Base-by-base conservation (phyloP, 2,329 filamentous ascomycete species). In the Colletotrichum siamense region DNA sequence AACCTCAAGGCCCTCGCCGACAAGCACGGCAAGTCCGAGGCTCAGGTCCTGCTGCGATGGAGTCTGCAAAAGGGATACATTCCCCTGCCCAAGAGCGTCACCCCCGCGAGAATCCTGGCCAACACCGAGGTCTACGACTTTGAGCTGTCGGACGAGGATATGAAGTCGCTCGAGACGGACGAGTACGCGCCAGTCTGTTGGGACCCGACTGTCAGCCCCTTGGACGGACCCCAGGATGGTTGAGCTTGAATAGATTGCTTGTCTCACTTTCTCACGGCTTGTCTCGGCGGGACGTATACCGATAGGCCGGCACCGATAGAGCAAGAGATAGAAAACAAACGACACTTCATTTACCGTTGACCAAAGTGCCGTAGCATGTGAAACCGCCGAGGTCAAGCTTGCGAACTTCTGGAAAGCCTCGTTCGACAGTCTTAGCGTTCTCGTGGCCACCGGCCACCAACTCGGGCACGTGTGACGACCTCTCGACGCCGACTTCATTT, bases 11-110 rank as follows among this genome's bases (percentile, higher is more conserved):
- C 87, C 16, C 85, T 98, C 73, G 91, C 93, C 1, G 87, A 93
- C 80, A 96, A 95, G 86, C 91, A 97, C 83, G 88, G 88, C 78
- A 96, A 94, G 86, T 91, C 91, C 9, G 91, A 94, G 75, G 94
- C 94, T 12, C 96, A 98, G 88, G 86, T 98, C 12, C 84, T 98
- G 81, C 86, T 98, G 66, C 90, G 95, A 78, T 98, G 95, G 90
- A 94, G 94, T 79, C 84, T 98, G 84, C 94, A 98, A 85, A 96
- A 95, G 85, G 94, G 91, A 6, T 92, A 91, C 83, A 89, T 94
- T 39, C 94, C 94, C 62, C 86, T 96, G 77, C 93, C 94, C 26
- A 96, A 96, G 89, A 95, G 92, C 76, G 93, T 94, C 66, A 94
- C 91, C 6, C 89, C 92, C 0, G 90, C 89, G 34, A 88, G 94